phyloP scores from a whole-genome alignment of 768 basidiomycete species.

The Pulveroboletus frians region DNA sequence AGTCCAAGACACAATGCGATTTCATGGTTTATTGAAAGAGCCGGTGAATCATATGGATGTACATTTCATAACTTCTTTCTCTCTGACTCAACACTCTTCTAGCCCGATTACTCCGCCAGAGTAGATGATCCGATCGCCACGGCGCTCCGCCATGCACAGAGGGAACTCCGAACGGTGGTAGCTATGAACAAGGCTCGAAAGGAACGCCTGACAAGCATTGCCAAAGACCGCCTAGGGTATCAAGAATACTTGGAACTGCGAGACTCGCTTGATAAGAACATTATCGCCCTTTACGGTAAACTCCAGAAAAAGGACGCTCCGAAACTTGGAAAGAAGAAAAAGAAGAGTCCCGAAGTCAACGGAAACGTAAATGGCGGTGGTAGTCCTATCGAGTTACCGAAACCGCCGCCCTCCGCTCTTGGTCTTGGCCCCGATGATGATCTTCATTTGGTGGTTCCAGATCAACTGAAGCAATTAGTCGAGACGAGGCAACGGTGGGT shows the following conservation, averaged over 20 bases:
- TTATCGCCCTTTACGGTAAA: constrained; percentile 67
- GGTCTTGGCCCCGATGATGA: constrained; percentile 68
- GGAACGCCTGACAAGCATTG: constrained; percentile 63
- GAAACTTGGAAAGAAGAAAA: constrained; percentile 70
- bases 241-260: constrained; percentile 86
- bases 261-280: constrained; percentile 83
- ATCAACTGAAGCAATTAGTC: constrained; percentile 67
- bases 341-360: constrained; percentile 44
- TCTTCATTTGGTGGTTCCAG: constrained; percentile 54
- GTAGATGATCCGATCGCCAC: constrained; percentile 94
- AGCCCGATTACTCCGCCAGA: constrained; percentile 72
- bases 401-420: constrained; percentile 66
- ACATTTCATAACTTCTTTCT: constrained; percentile 1
- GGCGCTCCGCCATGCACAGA: constrained; percentile 83
- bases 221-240: constrained; percentile 82
- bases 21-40: constrained; percentile 62
- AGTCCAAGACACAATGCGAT: constrained; percentile 70
- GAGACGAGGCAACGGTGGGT: constrained; percentile 77
- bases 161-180: constrained; percentile 69
- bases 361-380: constrained; percentile 30
- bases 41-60: constrained; percentile 49
- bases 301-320: constrained; percentile 77
- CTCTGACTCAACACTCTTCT: constrained; percentile 19
- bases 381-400: constrained; percentile 35
- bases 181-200: constrained; percentile 83